Conservation (phyloP, 768 basidiomycete species). For the Pisolithus orientalis region DNA sequence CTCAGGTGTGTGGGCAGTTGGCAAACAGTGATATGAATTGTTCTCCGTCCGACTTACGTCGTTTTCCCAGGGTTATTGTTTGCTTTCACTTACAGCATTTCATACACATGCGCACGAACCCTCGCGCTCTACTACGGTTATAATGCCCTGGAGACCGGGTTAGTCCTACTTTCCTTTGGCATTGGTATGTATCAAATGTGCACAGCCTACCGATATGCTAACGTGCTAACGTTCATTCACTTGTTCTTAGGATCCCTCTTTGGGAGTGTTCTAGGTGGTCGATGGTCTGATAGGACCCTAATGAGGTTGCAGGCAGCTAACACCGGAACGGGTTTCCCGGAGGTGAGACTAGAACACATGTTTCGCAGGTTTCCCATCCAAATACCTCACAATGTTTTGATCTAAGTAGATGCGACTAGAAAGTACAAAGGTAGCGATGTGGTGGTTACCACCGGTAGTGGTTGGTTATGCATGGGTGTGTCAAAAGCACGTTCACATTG, state of each 20-base stretch:
- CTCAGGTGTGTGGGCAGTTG: constrained; percentile 19
- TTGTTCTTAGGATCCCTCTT: constrained; percentile 34
- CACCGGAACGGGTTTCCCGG: constrained; percentile 50
- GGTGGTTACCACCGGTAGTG: constrained; percentile 47
- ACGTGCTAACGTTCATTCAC: background rate
- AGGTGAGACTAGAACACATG: constrained; percentile 40
- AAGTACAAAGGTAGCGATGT: constrained; percentile 55
- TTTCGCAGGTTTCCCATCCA: background rate
- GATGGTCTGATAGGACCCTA: constrained; percentile 51
- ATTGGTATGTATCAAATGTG: constrained; percentile 38
- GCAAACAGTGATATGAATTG: background rate
- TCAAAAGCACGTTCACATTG: constrained; percentile 55
- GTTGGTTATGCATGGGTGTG: constrained; percentile 77
- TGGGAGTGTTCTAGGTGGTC: constrained; percentile 54
- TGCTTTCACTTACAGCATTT: constrained; percentile 50
- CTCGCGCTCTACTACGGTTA: constrained; percentile 61
- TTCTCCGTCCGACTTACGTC: background rate
- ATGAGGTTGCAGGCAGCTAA: constrained; percentile 38
- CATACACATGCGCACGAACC: constrained; percentile 72
- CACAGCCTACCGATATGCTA: background rate
- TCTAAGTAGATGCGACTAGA: constrained; percentile 62
- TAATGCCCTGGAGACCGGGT: constrained; percentile 64
- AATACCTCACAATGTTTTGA: background rate
- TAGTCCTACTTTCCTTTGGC: constrained; percentile 76
- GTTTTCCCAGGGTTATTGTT: background rate